Evolutionary conservation across 352 stramenopile species (phyloP).

Genomic region (Phytophthora syringae): DNA sequence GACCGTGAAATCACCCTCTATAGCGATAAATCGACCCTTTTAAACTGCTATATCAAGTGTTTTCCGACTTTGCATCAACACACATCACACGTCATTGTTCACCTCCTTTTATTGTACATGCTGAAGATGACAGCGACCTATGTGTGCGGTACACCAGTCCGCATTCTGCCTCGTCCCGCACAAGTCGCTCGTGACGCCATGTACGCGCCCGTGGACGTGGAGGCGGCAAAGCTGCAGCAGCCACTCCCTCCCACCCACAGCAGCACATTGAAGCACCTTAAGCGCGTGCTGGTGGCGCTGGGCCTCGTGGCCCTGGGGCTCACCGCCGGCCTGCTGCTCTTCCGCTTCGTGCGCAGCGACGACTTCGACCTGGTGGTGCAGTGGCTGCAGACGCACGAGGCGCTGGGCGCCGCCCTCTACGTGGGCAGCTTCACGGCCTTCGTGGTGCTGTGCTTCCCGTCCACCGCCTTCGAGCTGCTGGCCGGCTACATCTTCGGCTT

Average conservation of each 20-base stretch:
- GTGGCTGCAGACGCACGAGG: conserved; percentile 58
- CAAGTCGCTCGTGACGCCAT: conserved; percentile 19
- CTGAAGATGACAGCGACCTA: too few species aligned
- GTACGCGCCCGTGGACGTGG: conserved; percentile 34
- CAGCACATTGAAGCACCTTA: conserved; percentile 3
- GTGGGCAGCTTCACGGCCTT: conserved; percentile 51
- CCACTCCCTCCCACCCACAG: background rate
- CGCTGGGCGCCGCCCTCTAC: conserved; percentile 53
- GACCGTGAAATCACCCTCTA: too few species aligned
- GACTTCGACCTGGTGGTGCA: conserved; percentile 53
- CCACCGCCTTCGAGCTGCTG: conserved; percentile 78
- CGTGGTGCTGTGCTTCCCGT: conserved; percentile 75
- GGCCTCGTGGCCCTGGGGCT: conserved; percentile 27
- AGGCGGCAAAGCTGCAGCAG: conserved; percentile 19
- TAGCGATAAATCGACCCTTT: too few species aligned
- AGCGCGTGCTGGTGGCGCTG: conserved; percentile 29
- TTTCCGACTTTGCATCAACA: too few species aligned
- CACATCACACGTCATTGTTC: too few species aligned
- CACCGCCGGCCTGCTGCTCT: conserved; percentile 31
- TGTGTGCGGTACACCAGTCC: conserved; percentile 8
- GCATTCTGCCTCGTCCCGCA: conserved; percentile 9
- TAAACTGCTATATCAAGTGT: too few species aligned
- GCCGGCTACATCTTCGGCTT: conserved; percentile 84
- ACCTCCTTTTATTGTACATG: too few species aligned
- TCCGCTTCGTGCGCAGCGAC: conserved; percentile 52